Percentiles rank a stretch among this genome's conserved stretches.
phyloP scores from a whole-genome alignment of 2,329 filamentous ascomycete species.

The Furcasterigmium sp. region DNA sequence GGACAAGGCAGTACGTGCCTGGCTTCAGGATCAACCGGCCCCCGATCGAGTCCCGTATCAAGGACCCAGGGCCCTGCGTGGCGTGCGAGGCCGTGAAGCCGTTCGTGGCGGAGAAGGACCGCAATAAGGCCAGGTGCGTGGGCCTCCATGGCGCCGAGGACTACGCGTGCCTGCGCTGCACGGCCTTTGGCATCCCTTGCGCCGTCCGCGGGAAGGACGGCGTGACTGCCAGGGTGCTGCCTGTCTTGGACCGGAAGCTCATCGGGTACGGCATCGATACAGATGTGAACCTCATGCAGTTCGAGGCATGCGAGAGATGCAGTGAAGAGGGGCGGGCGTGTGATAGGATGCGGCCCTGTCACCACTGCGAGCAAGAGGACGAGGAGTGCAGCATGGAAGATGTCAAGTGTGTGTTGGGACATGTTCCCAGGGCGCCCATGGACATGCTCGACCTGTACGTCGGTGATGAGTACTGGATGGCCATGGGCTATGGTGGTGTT shows the following conservation, averaged over 20 bases:
- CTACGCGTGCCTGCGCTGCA: constrained; percentile 10
- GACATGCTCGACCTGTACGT: not conserved
- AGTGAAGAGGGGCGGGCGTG: constrained; percentile 13
- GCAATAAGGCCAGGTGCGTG: no score
- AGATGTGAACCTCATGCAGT: not conserved
- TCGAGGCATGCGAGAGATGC: constrained; percentile 7
- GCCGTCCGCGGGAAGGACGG: not conserved
- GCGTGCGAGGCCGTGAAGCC: no score
- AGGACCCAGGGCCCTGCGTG: no score
- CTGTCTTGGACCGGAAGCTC: constrained; percentile 3
- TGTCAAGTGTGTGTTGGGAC: not conserved
- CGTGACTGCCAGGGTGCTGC: not conserved
- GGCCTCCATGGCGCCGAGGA: not conserved
- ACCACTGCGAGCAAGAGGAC: constrained; percentile 19
- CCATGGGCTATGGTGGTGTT: not conserved
- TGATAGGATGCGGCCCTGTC: constrained; percentile 31
- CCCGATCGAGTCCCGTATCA: no score
- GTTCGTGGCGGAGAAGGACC: no score
- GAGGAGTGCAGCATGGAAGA: not conserved
- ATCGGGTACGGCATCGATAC: constrained; percentile 6
- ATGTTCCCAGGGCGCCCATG: not conserved
- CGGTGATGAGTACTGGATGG: not conserved
- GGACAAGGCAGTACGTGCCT: no score
- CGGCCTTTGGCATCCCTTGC: constrained; percentile 9
- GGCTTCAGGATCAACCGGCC: no score